Evolutionary conservation across 2,329 filamentous ascomycete species (phyloP).

Genomic region (Diaporthe helianthi): DNA sequence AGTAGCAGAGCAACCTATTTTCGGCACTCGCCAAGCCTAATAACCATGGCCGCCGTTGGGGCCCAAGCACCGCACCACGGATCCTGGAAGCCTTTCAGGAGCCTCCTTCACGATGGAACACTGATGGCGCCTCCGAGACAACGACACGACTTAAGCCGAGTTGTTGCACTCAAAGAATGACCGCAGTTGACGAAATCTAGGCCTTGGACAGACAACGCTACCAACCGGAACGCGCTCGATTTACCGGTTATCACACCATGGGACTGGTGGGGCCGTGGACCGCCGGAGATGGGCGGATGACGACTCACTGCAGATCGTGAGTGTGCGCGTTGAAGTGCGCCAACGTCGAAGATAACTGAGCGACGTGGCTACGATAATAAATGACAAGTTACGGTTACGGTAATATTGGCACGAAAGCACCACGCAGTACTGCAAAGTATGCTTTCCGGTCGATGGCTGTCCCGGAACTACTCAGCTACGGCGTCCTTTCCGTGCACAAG

Average conservation of each 20-base stretch:
- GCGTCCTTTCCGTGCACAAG: background rate
- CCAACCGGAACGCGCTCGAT: background rate
- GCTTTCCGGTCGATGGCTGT: background rate
- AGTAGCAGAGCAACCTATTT: constrained; percentile 7
- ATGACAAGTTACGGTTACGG: background rate
- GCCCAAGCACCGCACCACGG: background rate
- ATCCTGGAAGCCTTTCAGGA: background rate
- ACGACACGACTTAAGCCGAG: background rate
- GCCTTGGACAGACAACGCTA: background rate
- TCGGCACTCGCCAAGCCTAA: constrained; percentile 8
- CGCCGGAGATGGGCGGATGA: constrained; percentile 11
- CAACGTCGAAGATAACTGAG: background rate
- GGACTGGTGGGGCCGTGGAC: constrained; percentile 17
- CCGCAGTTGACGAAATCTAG: background rate
- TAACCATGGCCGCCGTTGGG: background rate
- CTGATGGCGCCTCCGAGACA: background rate
- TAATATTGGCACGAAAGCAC: background rate
- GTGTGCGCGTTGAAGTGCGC: background rate
- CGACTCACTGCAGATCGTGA: constrained; percentile 11
- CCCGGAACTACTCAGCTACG: background rate
- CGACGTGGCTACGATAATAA: background rate
- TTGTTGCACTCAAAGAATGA: background rate
- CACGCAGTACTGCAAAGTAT: background rate
- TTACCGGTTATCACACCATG: background rate
- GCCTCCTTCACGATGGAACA: background rate